Evolutionary conservation across 108 stramenopile species (phyloP), one percentile per base, ranked within the genome.

Genomic region (Skeletonema marinoi): DNA sequence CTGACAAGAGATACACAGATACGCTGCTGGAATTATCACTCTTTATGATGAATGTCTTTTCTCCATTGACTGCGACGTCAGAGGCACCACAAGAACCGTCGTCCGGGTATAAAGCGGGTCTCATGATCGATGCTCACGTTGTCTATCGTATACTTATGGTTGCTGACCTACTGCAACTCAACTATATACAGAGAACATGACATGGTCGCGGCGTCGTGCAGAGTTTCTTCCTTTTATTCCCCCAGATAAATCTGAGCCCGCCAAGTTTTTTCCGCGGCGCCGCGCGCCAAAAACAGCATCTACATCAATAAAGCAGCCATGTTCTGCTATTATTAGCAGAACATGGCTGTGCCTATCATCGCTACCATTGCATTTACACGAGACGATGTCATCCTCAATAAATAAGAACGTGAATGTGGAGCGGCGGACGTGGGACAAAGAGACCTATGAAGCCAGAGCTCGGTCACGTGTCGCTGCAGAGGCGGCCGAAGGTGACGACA

Each of bases 391-490:
- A 19, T 78, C 74, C 33, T 54, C 74, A 65, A 85, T 77, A 42
- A 78, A 73, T 78, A 84, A 73, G 60, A 75, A 30, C 73, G 75
- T 89, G 32, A 97, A 97, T 66, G 96, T 96, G 1, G 78, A 84
- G 62, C 80, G 98, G 29, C 88, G 98, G 38, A 97, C 96, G 41
- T 98, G 98, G 98, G 97, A 98, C 77, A 78, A 88, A 60, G 97
- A 95, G 69, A 76, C 84, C 32, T 98, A 94, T 73, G 97, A 96
- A 78, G 77, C 90, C 33, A 67, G 77, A 62, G 98, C 97, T 19
- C 90, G 89, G 60, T 95, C 86, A 32, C 89, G 89, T 66, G 80
- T 75, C 39, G 78, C 67, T 19, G 78, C 68, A 38, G 81, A 56
- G 6, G 29, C 71, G 14, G 48, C 81, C n/a, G 61, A 48, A 25